Conservation (phyloP, 768 basidiomycete species). For the Boletus bicolor region DNA sequence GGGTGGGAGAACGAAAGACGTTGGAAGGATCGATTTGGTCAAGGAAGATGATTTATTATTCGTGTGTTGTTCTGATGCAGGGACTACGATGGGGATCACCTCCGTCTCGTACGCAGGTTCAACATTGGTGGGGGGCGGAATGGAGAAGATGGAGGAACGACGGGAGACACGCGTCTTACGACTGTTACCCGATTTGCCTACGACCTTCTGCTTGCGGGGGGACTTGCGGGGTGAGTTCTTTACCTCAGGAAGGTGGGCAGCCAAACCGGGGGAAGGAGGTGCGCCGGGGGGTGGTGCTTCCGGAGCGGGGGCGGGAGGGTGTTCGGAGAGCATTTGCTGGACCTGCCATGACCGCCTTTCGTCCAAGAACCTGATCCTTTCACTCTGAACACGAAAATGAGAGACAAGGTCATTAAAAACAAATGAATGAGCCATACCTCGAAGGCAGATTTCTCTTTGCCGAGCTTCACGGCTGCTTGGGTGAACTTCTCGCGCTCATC, state of each 20-base stretch:
- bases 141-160: constrained; percentile 42
- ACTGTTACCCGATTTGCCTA: constrained; percentile 43
- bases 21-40: constrained; percentile 54
- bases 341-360: constrained; percentile 76
- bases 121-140: constrained; percentile 33
- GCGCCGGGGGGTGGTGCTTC: constrained; percentile 23
- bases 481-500: constrained; percentile 63
- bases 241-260: constrained; percentile 26
- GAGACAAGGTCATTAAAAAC: neutral
- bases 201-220: constrained; percentile 43
- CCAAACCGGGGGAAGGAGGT: constrained; percentile 21
- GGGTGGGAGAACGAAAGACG: constrained; percentile 74
- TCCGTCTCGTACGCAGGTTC: constrained; percentile 54
- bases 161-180: constrained; percentile 47
- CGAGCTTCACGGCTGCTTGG: constrained; percentile 59
- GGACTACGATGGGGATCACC: constrained; percentile 35
- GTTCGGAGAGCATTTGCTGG: constrained; percentile 56
- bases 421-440: constrained; percentile 48
- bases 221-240: constrained; percentile 45
- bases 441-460: constrained; percentile 59
- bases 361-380: constrained; percentile 57
- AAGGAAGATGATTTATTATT: constrained; percentile 23
- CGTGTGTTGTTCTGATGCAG: constrained; percentile 28
- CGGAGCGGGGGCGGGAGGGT: constrained; percentile 39
- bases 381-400: constrained; percentile 42